Base-by-base conservation (phyloP, 345 rosid species). In the Lepidium africanum region DNA sequence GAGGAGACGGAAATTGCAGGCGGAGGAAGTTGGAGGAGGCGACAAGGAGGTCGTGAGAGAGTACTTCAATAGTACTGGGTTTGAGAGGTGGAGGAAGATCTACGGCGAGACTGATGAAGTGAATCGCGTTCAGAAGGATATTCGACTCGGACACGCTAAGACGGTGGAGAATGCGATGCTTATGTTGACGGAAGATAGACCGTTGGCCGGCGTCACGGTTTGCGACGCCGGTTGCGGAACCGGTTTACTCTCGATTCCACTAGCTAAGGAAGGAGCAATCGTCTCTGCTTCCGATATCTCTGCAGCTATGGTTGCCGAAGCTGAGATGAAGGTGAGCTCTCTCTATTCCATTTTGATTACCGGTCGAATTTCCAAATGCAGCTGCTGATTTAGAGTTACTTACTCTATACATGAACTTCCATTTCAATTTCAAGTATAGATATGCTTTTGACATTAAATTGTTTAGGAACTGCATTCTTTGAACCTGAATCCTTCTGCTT, bases 151-250 rank as follows among this genome's bases (percentile, higher is more conserved):
- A 5, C 97, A 94, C 67, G 80, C 95, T 54, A 85, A 83, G 82
- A 90, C 98, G 2, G 96, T 88, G 16, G 97, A 93, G 78, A 93
- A 84, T 49, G 80, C 77, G 14, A 69, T 93, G 82, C 50, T 63
- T 47, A 94, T 94, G 90, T 68, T 91, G 62, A 84, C 76, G 4
- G 97, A 86, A 0, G 97, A 85, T 10, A 86, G 96, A 9, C 49
- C 99, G 21, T 77, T 94, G 40, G 67, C 74, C 36, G 97, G 97
- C 17, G 83, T 91, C 10, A 83, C 92, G 7, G 88, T 94, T 16
- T 91, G 99, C 65, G 99, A 91, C 49, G 97, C 96, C 1, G 95
- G 99, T 1, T 94, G 99, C 17, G 99, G 99, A 10, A 89, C 96
- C 0, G 97, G 96, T 0, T 70, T 70, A 25, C 91, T 91, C 21